A percentile compares a stretch with the other conserved stretches of the same genome.
Evolutionary conservation across 352 stramenopile species (phyloP).

Genomic region (Phytophthora cajani): DNA sequence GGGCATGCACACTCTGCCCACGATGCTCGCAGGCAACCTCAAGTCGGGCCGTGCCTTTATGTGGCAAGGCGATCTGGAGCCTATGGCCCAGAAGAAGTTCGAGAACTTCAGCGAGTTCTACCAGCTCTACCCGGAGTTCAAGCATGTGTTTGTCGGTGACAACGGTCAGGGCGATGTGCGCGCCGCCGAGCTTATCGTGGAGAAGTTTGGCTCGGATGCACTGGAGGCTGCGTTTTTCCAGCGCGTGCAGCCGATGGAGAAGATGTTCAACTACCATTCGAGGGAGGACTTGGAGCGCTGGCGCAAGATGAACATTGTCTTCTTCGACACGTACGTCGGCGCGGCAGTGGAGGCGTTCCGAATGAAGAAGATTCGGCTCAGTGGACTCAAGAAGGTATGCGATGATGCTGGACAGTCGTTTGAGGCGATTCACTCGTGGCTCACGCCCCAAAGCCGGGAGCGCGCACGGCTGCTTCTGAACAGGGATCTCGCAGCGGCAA

Average conservation of each 20-base stretch:
- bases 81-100: conserved; percentile 98
- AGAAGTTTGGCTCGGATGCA: conserved; percentile 69
- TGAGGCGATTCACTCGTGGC: conserved; percentile 61
- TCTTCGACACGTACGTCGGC: conserved; percentile 92
- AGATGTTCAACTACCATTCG: conserved; percentile 84
- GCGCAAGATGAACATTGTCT: conserved; percentile 90
- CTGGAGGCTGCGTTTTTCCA: conserved; percentile 92
- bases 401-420: conserved; percentile 62
- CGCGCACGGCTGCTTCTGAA: conserved; percentile 70
- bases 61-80: conserved; percentile 95
- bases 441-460: conserved; percentile 66
- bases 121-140: conserved; percentile 98
- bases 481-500: conserved; percentile 63
- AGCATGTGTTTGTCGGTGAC: conserved; percentile 98
- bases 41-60: conserved; percentile 95
- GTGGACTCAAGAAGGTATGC: conserved; percentile 75
- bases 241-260: conserved; percentile 84
- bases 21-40: conserved; percentile 95
- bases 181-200: conserved; percentile 90
- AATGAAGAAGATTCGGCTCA: conserved; percentile 75
- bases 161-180: conserved; percentile 95
- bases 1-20: conserved; percentile 96
- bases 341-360: conserved; percentile 79
- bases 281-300: conserved; percentile 80
- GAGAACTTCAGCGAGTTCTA: conserved; percentile 95